Conservation (phyloP, 202 grass and related monocot genomes). For the Elaeis oleifera region DNA sequence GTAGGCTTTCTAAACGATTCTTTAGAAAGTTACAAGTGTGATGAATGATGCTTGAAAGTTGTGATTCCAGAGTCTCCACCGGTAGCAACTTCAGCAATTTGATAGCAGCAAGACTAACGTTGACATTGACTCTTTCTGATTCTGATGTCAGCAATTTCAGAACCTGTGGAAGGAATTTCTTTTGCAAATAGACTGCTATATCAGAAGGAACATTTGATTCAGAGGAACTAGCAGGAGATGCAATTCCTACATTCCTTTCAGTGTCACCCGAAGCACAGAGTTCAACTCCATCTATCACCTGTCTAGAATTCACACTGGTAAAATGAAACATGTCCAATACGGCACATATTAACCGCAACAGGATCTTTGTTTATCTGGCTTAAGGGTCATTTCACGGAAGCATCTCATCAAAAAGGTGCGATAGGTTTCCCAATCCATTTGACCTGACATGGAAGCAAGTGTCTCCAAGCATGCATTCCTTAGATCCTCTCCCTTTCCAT, state of each 20-base stretch:
- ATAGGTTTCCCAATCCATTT: constrained; percentile 85
- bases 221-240: constrained; percentile 28
- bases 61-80: constrained; percentile 56
- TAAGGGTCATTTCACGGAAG: constrained; percentile 60
- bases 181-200: constrained; percentile 65
- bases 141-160: constrained; percentile 64
- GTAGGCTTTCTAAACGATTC: constrained; percentile 75
- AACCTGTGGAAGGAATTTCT: constrained; percentile 56
- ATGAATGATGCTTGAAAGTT: constrained; percentile 86
- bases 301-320: constrained; percentile 25
- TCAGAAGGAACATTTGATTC: constrained; percentile 34
- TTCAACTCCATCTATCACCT: constrained; percentile 21
- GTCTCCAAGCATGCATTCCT: constrained; percentile 81
- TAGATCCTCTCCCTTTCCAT: constrained; percentile 78
- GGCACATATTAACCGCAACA: constrained; percentile 75
- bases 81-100: constrained; percentile 95
- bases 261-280: constrained; percentile 9
- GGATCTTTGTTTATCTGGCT: constrained; percentile 68
- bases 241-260: neutral
- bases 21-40: constrained; percentile 84
- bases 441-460: constrained; percentile 56
- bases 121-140: constrained; percentile 77
- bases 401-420: constrained; percentile 64
- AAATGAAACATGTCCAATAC: constrained; percentile 81
- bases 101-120: constrained; percentile 67